Conservation (phyloP, 495 filamentous ascomycete genomes). For the Neurospora sp. region DNA sequence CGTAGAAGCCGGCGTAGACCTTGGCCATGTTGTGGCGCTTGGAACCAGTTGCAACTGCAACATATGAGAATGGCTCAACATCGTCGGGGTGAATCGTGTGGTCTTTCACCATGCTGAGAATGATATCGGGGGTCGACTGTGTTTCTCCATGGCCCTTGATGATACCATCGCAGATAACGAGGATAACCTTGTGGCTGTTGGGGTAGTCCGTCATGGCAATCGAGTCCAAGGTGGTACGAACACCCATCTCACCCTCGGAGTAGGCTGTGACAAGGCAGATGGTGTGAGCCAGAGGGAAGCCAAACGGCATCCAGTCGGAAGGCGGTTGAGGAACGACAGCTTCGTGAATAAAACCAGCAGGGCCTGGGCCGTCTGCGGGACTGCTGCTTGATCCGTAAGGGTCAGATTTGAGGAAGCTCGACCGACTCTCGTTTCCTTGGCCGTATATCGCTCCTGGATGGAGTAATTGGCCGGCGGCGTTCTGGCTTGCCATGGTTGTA, state of each 20-base stretch:
- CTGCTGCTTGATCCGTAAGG: slow-evolving; percentile 41
- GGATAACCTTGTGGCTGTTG: slow-evolving; percentile 93
- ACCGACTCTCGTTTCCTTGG: slow-evolving; percentile 57
- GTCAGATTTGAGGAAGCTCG: slow-evolving; percentile 41
- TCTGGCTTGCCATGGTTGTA: slow-evolving; percentile 95
- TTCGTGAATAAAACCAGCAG: slow-evolving; percentile 89
- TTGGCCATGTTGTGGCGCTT: slow-evolving; percentile 99
- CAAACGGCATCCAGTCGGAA: slow-evolving; percentile 91
- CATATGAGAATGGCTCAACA: slow-evolving; percentile 84
- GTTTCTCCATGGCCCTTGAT: slow-evolving; percentile 94
- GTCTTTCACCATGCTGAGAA: slow-evolving; percentile 90
- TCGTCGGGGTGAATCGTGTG: slow-evolving; percentile 66
- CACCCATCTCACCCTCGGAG: slow-evolving; percentile 86
- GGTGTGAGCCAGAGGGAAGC: slow-evolving; percentile 84
- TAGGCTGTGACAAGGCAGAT: slow-evolving; percentile 96
- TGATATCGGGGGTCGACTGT: slow-evolving; percentile 80
- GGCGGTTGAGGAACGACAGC: slow-evolving; percentile 96
- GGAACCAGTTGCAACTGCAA: slow-evolving; percentile 89
- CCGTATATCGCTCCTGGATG: slow-evolving; percentile 63
- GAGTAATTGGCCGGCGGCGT: slow-evolving; percentile 66
- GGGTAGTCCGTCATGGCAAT: slow-evolving; percentile 97
- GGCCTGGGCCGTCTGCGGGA: slow-evolving; percentile 65
- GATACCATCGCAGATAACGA: slow-evolving; percentile 94
- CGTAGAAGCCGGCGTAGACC: slow-evolving; percentile 95
- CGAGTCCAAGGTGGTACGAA: slow-evolving; percentile 90